A percentile compares a stretch with the other conserved stretches of the same genome.
phyloP scores from a whole-genome alignment of 129 eudicot species.

The Scalesia atractyloides region DNA sequence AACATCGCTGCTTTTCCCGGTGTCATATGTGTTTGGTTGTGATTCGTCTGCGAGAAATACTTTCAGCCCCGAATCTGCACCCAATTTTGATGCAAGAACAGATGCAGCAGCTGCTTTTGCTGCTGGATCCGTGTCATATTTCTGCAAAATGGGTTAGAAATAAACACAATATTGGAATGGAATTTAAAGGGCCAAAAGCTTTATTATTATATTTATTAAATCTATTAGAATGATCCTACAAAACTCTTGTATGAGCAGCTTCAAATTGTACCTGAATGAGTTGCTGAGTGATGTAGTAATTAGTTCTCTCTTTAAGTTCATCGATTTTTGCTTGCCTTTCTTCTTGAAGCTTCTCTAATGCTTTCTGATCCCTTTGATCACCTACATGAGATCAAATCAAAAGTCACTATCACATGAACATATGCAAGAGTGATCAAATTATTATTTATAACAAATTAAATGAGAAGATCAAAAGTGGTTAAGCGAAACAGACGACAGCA shows the following conservation, averaged over 20 bases:
- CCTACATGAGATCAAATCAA: conserved; percentile 44
- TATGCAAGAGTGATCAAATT: background rate
- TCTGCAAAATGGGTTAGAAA: conserved; percentile 47
- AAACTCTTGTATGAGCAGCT: background rate
- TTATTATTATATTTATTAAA: background rate
- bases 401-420: background rate
- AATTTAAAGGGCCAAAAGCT: background rate
- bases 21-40: conserved; percentile 34
- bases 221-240: background rate
- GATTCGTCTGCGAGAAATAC: conserved; percentile 63
- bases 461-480: background rate
- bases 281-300: conserved; percentile 89
- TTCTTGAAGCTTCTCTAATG: conserved; percentile 74
- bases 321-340: conserved; percentile 89
- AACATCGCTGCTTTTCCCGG: conserved; percentile 63
- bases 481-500: background rate
- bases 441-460: background rate
- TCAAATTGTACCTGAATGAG: conserved; percentile 81
- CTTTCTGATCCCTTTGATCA: conserved; percentile 75
- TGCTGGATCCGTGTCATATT: conserved; percentile 94
- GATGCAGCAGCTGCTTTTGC: conserved; percentile 96
- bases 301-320: conserved; percentile 89
- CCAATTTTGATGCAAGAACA: conserved; percentile 87
- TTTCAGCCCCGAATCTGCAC: conserved; percentile 85
- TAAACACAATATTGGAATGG: background rate